Evolutionary conservation across 345 rosid species (phyloP).

Genomic region (Boechera retrofracta): DNA sequence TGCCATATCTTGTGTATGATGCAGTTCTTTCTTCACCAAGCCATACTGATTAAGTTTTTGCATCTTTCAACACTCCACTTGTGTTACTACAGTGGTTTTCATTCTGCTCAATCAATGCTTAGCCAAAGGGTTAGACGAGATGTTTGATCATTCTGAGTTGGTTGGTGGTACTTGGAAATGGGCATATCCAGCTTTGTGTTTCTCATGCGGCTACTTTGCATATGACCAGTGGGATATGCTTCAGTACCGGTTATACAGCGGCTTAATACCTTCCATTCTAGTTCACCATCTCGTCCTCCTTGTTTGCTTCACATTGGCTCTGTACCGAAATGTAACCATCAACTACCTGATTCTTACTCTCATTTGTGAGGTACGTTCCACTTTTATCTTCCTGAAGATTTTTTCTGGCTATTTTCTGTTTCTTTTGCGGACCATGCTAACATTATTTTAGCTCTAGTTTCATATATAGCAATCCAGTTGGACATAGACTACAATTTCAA

Average conservation of each 20-base stretch:
- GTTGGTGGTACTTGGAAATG: conserved; percentile 72
- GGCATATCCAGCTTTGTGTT: conserved; percentile 83
- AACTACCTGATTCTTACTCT: conserved; percentile 89
- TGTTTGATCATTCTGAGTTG: conserved; percentile 77
- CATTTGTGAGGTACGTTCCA: conserved; percentile 72
- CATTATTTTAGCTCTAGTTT: neutral
- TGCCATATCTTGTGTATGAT: neutral
- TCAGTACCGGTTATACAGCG: conserved; percentile 70
- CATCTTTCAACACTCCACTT: neutral
- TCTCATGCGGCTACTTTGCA: conserved; percentile 93
- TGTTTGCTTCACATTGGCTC: conserved; percentile 84
- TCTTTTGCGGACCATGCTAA: neutral
- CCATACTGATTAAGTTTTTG: conserved; percentile 33
- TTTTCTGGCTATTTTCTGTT: neutral
- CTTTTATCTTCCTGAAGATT: neutral
- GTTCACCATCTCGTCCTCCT: conserved; percentile 87
- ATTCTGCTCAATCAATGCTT: conserved; percentile 62
- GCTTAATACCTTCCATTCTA: conserved; percentile 76
- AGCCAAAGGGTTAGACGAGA: conserved; percentile 51
- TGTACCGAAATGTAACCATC: conserved; percentile 81
- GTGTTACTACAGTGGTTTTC: conserved; percentile 64
- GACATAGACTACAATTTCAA: neutral
- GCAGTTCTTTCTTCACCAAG: conserved; percentile 13
- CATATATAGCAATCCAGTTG: neutral
- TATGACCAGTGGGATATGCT: conserved; percentile 98